Conservation (phyloP, 352 stramenopile species). For the Hyphochytrium catenoides region DNA sequence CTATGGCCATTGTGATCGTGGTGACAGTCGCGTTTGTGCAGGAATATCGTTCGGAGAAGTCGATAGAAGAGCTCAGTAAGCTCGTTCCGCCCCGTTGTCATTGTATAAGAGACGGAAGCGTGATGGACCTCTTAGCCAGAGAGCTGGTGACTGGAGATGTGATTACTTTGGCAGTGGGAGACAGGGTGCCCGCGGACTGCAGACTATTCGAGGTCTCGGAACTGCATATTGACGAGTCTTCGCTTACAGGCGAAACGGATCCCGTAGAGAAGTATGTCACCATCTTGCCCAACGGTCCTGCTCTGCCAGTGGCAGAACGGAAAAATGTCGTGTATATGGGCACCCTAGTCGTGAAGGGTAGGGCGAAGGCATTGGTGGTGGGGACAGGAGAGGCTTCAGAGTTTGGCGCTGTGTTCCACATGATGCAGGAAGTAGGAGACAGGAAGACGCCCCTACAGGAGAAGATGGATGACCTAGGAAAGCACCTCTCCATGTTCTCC, state of each 20-base stretch:
- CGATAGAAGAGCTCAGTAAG: constrained; percentile 47
- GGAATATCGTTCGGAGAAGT: constrained; percentile 60
- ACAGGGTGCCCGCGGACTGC: constrained; percentile 76
- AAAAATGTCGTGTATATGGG: constrained; percentile 90
- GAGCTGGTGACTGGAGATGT: constrained; percentile 56
- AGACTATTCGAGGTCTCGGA: constrained; percentile 63
- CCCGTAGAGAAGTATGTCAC: constrained; percentile 28
- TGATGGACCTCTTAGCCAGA: constrained; percentile 19
- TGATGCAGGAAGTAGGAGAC: constrained; percentile 75
- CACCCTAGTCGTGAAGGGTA: constrained; percentile 74
- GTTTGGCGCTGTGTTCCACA: constrained; percentile 83
- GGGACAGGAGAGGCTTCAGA: constrained; percentile 79
- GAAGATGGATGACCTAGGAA: constrained; percentile 86
- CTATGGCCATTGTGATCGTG: constrained; percentile 86
- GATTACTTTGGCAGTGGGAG: constrained; percentile 66
- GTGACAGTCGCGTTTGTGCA: constrained; percentile 82
- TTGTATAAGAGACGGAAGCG: constrained; percentile 25
- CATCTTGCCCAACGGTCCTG: neutral
- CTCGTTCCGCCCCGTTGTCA: constrained; percentile 43
- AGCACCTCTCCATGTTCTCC: constrained; percentile 77
- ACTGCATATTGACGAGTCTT: constrained; percentile 75
- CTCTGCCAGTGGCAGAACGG: constrained; percentile 33
- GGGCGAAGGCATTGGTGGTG: constrained; percentile 75
- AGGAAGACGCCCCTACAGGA: constrained; percentile 79
- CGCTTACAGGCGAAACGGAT: constrained; percentile 73